Conservation (phyloP, 2,329 filamentous ascomycete species). For the Aureobasidium sp. region DNA sequence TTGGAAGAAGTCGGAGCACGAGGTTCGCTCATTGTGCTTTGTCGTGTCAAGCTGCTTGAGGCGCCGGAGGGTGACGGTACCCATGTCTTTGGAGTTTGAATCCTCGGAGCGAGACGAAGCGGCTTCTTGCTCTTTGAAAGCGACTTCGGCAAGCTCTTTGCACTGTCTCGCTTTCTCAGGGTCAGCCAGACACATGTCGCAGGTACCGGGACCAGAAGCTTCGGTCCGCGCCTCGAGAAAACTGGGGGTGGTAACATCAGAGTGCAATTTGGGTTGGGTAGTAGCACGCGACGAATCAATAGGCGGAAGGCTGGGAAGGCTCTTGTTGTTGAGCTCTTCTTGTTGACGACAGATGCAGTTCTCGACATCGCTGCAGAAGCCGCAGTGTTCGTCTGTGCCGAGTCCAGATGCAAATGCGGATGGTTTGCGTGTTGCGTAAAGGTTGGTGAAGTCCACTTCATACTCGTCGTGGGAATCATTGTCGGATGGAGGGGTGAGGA, state of each 20-base stretch:
- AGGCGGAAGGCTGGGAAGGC: background rate
- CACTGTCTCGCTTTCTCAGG: constrained; percentile 16
- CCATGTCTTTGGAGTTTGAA: background rate
- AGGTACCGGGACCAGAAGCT: constrained; percentile 15
- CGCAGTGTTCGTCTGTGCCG: constrained; percentile 14
- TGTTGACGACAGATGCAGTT: constrained; percentile 15
- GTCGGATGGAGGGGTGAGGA: constrained; percentile 14
- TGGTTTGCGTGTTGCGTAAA: constrained; percentile 7
- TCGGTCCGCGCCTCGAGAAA: constrained; percentile 9
- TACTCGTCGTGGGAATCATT: background rate
- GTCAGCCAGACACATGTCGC: constrained; percentile 16
- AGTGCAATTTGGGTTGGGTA: background rate
- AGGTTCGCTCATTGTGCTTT: constrained; percentile 1
- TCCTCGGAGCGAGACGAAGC: background rate
- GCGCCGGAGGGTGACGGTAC: constrained; percentile 1
- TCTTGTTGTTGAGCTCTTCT: constrained; percentile 10
- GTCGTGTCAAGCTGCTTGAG: background rate
- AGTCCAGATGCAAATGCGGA: background rate
- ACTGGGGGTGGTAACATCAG: background rate
- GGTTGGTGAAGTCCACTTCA: constrained; percentile 16
- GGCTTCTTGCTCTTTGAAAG: background rate
- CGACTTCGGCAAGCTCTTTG: constrained; percentile 13
- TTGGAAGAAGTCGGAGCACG: constrained; percentile 16
- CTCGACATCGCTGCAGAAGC: constrained; percentile 14
- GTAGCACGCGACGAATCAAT: background rate